Base-by-base conservation (phyloP, 129 eudicot genomes). In the Centaurea solstitialis region DNA sequence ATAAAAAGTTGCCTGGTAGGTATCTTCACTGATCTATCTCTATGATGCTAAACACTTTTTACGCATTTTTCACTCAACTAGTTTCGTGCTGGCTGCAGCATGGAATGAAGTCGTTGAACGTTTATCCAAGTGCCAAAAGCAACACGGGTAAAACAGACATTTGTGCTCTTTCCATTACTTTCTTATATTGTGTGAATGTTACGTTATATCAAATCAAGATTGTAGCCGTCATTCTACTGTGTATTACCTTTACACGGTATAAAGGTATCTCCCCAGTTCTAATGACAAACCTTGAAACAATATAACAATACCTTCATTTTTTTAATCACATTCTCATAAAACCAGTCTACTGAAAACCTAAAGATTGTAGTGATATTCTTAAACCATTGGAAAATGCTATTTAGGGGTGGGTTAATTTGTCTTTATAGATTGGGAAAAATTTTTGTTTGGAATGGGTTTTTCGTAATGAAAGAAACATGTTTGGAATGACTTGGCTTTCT, bases 1-100 rank as follows among this genome's bases (percentile, higher is more conserved):
- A 87, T 75, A 74, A 83, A 28, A 92, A 86, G 33, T 38, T 94
- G 3, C 98, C 98, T 72, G 87, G 96, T 91, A 86, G 83, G 80
- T 45, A 68, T 37, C 22, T 65, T 72, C 64, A 4, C 57, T 1
- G 23, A 57, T 50, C 76, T n/a, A 17, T 57, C 12, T 70, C 40
- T 12, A 33, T 67, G 68, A n/a, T 72, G 68, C 20, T 11, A 38
- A 65, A 33, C 33, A 20, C 35, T 65, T 65, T 7, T 15, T 45
- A 22, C 26, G 24, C 30, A 26, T 68, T 70, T 17, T 68, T 71
- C 12, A 20, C 81, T 76, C 30, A 78, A 65, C n/a, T 43, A 18
- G 23, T 74, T 72, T 81, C 5, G 53, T 17, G 43, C 71, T 76
- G 65, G 18, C 65, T 90, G 80, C 88, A 93, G 97, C 89, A 53